Conservation (phyloP, 768 basidiomycete species). For the Mycena epipterygia region DNA sequence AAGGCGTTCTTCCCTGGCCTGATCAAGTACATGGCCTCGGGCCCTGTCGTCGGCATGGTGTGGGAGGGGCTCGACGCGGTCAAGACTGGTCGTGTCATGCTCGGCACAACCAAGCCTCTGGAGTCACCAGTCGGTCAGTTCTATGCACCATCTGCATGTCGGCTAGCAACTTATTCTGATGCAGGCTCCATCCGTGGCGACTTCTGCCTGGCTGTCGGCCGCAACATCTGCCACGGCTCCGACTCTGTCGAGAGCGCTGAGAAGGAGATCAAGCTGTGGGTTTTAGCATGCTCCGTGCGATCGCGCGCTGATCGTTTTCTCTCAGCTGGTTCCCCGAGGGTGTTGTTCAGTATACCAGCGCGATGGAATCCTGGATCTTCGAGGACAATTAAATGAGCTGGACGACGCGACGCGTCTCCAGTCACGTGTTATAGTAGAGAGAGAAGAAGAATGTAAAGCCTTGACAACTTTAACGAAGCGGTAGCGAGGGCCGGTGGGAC, state of each 20-base stretch:
- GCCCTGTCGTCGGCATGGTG: conserved; percentile 96
- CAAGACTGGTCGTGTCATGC: conserved; percentile 96
- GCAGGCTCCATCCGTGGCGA: conserved; percentile 96
- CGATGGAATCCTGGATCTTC: conserved; percentile 80
- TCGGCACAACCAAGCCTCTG: conserved; percentile 97
- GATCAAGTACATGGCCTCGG: conserved; percentile 96
- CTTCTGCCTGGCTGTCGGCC: conserved; percentile 93
- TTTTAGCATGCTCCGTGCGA: conserved; percentile 29
- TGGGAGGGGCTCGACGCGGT: conserved; percentile 96
- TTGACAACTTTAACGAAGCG: background rate
- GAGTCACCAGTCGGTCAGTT: conserved; percentile 84
- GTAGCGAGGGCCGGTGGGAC: background rate
- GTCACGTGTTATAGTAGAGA: conserved; percentile 30
- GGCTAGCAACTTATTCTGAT: conserved; percentile 25
- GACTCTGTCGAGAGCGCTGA: conserved; percentile 91
- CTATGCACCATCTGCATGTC: background rate
- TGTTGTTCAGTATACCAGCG: conserved; percentile 75
- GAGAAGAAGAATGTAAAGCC: conserved; percentile 33
- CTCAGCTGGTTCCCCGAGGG: conserved; percentile 94
- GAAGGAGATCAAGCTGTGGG: conserved; percentile 95
- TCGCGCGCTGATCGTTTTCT: conserved; percentile 22
- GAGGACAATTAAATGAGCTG: conserved; percentile 61
- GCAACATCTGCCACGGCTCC: conserved; percentile 94
- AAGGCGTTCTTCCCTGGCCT: conserved; percentile 98
- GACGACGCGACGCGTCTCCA: conserved; percentile 3